phyloP scores from a whole-genome alignment of 1,284 basidiomycete genomes.

The Boletus holoroseus region DNA sequence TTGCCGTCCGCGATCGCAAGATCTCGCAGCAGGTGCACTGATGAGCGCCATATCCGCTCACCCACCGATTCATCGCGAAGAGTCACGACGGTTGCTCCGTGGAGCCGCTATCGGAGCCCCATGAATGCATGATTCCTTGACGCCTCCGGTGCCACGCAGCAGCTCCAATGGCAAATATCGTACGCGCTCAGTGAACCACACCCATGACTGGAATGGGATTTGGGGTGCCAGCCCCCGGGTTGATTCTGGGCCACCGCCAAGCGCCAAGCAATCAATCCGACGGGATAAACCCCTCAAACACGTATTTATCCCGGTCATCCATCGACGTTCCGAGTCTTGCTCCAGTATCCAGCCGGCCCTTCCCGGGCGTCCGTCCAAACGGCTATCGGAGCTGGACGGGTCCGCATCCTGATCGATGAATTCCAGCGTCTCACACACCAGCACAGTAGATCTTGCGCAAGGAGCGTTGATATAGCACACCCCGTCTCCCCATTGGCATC shows the following conservation, averaged over 20 bases:
- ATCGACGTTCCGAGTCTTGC: neutral
- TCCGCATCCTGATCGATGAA: conserved; percentile 2
- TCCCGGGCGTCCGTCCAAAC: conserved; percentile 1
- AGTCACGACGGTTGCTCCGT: conserved; percentile 16
- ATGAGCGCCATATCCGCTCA: neutral
- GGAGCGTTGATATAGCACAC: conserved; percentile 1
- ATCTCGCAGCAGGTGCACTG: neutral
- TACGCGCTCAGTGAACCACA: neutral
- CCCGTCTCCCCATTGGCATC: neutral
- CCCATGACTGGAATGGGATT: conserved; percentile 4
- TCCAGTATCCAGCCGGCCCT: neutral
- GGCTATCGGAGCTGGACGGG: conserved; percentile 15
- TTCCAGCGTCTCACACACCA: neutral
- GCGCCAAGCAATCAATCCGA: conserved; percentile 3
- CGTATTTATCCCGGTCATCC: neutral
- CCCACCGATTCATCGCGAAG: conserved; percentile 5
- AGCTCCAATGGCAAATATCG: conserved; percentile 10
- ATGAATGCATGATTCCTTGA: neutral
- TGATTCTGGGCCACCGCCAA: neutral
- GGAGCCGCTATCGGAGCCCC: neutral
- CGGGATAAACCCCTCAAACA: conserved; percentile 13
- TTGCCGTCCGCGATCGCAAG: neutral
- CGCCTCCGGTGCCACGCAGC: neutral
- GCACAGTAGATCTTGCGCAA: neutral
- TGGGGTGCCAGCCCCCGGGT: conserved; percentile 7